Base-by-base conservation (phyloP, 2,329 filamentous ascomycete species). In the Fusarium oxysporum region DNA sequence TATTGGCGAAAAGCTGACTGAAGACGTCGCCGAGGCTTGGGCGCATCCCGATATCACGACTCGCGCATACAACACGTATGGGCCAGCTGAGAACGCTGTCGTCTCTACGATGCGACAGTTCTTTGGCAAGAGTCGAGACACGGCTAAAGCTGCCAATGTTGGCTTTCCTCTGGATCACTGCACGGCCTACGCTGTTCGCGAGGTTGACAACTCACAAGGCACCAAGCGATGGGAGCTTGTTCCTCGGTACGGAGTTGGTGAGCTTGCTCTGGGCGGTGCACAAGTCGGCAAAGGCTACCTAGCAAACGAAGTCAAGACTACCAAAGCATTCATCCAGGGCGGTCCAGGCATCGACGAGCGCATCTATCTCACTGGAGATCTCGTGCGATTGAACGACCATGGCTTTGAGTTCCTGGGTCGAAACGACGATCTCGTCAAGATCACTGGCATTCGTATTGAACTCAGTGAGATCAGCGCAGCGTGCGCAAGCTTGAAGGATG, bases 381-480 rank as follows among this genome's bases (percentile, higher is more conserved):
- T 71, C 12, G 68, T 72, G 7, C 63, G 69, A 13, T 47, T 71
- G 8, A 71, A 71, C 1, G 69, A 71, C 1, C 69, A 71, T 3
- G 69, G 69, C 1, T 71, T 71, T 3, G 69, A 71, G 57, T 71
- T 72, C 9, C 69, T 71, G 0, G 69, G 69, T 1, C 54, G 69
- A 6, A 71, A 71, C 3, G 69, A 71, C 3, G 69, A 71, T 16
- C 40, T 71, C 5, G 65, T 71, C 23, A 72, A 71, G 35, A 71
- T 71, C 2, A 71, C 69, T 0, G 69, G 69, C 3, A 65, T 72
- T 1, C 63, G 69, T 0, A 71, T 71, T 3, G 69, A 71, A 11
- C 19, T 71, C 38, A 71, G 69, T 10, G 69, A 71, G 40, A 71
- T 71, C 16, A 72, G 69, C 3, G 69, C 69, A 4, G 69, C 69